phyloP scores from a whole-genome alignment of 495 filamentous ascomycete species.

The Aspergillus steynii region DNA sequence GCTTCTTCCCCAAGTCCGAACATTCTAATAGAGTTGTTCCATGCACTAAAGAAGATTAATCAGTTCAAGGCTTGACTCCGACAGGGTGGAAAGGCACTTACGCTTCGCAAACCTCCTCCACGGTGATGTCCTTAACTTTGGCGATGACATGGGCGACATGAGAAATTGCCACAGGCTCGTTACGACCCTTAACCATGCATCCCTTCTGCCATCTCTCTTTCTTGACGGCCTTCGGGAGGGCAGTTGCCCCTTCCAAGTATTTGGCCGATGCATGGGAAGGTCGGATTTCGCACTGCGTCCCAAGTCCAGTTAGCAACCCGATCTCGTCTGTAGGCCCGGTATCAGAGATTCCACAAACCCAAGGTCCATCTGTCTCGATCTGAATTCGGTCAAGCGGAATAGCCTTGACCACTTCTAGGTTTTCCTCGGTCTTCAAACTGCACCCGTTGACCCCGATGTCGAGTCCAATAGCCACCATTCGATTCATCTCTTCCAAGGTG shows the following conservation, averaged over 20 bases:
- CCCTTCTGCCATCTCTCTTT: constrained; percentile 91
- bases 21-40: constrained; percentile 78
- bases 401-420: constrained; percentile 74
- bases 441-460: constrained; percentile 90
- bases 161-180: constrained; percentile 82
- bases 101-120: constrained; percentile 84
- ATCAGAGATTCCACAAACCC: constrained; percentile 46
- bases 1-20: constrained; percentile 66
- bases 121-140: constrained; percentile 71
- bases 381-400: constrained; percentile 74
- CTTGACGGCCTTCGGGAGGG: constrained; percentile 66
- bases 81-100: constrained; percentile 36
- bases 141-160: constrained; percentile 87
- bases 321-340: neutral
- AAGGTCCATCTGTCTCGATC: constrained; percentile 93
- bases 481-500: constrained; percentile 75
- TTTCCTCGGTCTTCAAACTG: constrained; percentile 88
- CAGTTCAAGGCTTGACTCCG: neutral
- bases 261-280: constrained; percentile 55
- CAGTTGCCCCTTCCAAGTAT: constrained; percentile 44
- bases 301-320: constrained; percentile 13
- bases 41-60: constrained; percentile 49
- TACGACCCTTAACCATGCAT: constrained; percentile 83
- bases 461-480: constrained; percentile 71
- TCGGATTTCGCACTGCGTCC: constrained; percentile 52